Evolutionary conservation across 768 basidiomycete genomes (phyloP), one percentile per base, ranked within the genome.

Genomic region (Coprinopsis marcescibilis): DNA sequence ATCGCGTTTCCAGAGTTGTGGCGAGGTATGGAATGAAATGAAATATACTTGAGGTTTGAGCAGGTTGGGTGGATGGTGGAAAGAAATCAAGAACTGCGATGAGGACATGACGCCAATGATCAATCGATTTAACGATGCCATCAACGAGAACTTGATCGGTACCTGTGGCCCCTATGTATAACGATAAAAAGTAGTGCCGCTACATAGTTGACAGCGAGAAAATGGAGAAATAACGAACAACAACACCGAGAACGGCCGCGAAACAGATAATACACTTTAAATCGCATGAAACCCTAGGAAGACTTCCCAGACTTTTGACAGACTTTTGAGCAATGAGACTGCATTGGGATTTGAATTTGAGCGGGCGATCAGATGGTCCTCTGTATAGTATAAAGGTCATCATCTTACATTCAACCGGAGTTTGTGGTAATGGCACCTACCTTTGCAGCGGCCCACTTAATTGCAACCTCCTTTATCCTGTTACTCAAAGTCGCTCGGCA

Each of bases 391-490:
- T 32, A 8, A 32, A 32, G 29, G 8, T 32, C 29, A 32, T 8
- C 8, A n/a, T 32, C 29, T n/a, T 8, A 32, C 8, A 32, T 8
- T 8, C 8, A 32, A 32, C 8, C 8, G 29, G 8, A 8, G 29
- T 32, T 8, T 8, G 15, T 10, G 17, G 38, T n/a, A n/a, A 43
- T 6, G 14, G 12, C 15, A 6, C 34, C 11, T 14, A 50, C 49
- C 49, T 50, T 50, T 4, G 27, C 29, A 3, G 49, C 21, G n/a
- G 39, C 49, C 49, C 49, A 50, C 35, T 40, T 5, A 6, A 27
- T 27, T 3, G 46, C 29, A 15, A 40, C 19, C 13, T 46, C 36
- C 25, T 50, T 46, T 6, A 50, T 40, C 20, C 49, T 25, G 4
- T 21, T 6, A n/a, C 25, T 37, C n/a, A 50, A 33, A 12, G 21